Evolutionary conservation across 306 rosid genomes (phyloP), one percentile per base, ranked within the genome.

Genomic region (Cicer chorassanicum): DNA sequence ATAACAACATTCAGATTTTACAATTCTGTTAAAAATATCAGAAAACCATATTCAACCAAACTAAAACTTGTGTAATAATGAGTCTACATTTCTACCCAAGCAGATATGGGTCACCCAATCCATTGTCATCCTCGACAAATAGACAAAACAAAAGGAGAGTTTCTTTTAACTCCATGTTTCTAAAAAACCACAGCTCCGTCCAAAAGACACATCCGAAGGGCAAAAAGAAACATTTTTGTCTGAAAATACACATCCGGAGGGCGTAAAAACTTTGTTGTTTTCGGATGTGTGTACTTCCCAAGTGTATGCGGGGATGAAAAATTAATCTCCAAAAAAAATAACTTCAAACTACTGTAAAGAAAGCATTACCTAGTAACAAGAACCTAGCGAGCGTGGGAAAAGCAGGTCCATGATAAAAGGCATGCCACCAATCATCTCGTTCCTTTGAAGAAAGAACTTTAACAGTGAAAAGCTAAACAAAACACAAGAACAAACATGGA

Each of bases 361-460:
- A 67, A 60, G 63, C 42, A 63, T 82, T 85, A 94, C 98, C 97
- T 34, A 68, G 86, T 68, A 91, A 82, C 76, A 94, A 81, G 82
- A 90, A 84, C 54, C 95, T 87, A 70, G 96, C 88, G 6, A 91
- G 64, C 9, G 95, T 75, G 34, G 89, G 86, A 82, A 91, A 94
- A 46, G 89, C 94, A 73, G 86, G 83, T 70, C 96, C 95, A 9
- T 59, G 53, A 68, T 91, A 94, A 80, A 91, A 91, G 2, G 78
- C 90, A 15, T 62, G 82, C 96, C 96, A 82, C 87, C 84, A 90
- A 65, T 80, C 83, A 15, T 64, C 46, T 57, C 90, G 86, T 86
- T 90, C 90, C 49, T 82, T 86, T 61, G 72, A 82, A 34, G 93
- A 83, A 73, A 80, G 91, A 62, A 83, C 85, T 19, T 82, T 66